phyloP scores from a whole-genome alignment of 257 asterid genomes.

The Thymus quinquecostatus region DNA sequence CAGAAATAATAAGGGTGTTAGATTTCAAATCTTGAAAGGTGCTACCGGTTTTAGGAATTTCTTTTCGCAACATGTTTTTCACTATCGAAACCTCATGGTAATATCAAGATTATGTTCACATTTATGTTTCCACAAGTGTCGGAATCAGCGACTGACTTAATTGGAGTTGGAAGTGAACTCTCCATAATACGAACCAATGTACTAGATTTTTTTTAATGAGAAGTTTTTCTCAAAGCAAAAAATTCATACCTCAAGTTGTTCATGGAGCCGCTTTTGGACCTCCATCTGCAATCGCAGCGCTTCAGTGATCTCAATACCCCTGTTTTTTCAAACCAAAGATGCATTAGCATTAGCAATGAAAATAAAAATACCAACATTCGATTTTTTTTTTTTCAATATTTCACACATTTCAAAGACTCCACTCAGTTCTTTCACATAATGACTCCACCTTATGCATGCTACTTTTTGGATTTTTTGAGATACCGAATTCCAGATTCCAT shows the following conservation, averaged over 20 bases:
- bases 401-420: constrained; percentile 3
- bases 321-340: constrained; percentile 32
- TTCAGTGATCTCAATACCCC: constrained; percentile 93
- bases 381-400: neutral
- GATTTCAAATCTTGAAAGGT: constrained; percentile 3
- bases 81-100: constrained; percentile 4
- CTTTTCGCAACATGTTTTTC: neutral
- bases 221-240: constrained; percentile 21
- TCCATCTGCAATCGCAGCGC: constrained; percentile 91
- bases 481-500: neutral
- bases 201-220: neutral
- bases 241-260: constrained; percentile 84
- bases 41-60: neutral
- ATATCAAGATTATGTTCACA: constrained; percentile 4
- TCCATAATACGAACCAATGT: neutral
- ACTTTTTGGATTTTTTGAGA: neutral
- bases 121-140: constrained; percentile 7
- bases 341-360: constrained; percentile 28
- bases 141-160: constrained; percentile 11
- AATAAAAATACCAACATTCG: constrained; percentile 5
- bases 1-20: neutral
- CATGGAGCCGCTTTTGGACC: constrained; percentile 93
- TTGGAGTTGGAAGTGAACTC: neutral
- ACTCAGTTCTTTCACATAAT: neutral
- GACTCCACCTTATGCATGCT: constrained; percentile 6